Evolutionary conservation across 352 stramenopile species (phyloP).

Genomic region (Pythium pyrilobum): DNA sequence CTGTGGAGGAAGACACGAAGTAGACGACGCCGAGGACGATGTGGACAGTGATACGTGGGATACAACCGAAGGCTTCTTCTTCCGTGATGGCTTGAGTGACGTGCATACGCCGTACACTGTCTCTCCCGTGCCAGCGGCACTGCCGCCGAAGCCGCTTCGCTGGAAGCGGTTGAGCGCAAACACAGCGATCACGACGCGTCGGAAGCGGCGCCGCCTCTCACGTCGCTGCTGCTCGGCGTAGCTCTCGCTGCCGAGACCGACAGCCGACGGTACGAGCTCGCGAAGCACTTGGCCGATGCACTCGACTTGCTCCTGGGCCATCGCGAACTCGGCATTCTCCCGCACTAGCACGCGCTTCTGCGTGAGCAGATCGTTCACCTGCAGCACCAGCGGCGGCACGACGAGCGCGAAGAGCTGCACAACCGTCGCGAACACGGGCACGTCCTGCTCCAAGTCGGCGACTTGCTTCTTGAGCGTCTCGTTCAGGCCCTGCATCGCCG

Average conservation of each 20-base stretch:
- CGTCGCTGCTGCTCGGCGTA: conserved; percentile 9
- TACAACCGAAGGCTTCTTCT: conserved; percentile 18
- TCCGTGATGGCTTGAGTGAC: conserved; percentile 29
- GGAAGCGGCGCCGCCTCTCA: conserved; percentile 21
- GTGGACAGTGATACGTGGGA: conserved; percentile 6
- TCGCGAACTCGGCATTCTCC: conserved; percentile 42
- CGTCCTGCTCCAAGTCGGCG: conserved; percentile 31
- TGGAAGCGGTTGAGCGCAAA: conserved; percentile 67
- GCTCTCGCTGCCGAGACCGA: background rate
- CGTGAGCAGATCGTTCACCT: conserved; percentile 54
- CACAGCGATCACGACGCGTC: conserved; percentile 48
- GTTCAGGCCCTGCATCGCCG: conserved; percentile 12
- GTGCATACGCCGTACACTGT: conserved; percentile 32
- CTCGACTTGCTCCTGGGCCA: conserved; percentile 48
- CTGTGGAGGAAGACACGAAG: conserved; percentile 9
- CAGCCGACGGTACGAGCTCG: conserved; percentile 37
- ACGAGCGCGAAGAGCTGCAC: conserved; percentile 57
- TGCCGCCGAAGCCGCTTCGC: conserved; percentile 18
- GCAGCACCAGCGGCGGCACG: conserved; percentile 49
- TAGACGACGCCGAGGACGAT: background rate
- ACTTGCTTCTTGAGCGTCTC: conserved; percentile 27
- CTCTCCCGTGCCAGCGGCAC: background rate
- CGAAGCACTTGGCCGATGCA: conserved; percentile 55
- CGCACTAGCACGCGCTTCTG: conserved; percentile 52
- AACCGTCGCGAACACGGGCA: conserved; percentile 39